These are phyloP conservation scores for Wickerhamomyces canadensis DNA, from an alignment of 805 yeast genomes.

Conservation along the genomic window DNA sequence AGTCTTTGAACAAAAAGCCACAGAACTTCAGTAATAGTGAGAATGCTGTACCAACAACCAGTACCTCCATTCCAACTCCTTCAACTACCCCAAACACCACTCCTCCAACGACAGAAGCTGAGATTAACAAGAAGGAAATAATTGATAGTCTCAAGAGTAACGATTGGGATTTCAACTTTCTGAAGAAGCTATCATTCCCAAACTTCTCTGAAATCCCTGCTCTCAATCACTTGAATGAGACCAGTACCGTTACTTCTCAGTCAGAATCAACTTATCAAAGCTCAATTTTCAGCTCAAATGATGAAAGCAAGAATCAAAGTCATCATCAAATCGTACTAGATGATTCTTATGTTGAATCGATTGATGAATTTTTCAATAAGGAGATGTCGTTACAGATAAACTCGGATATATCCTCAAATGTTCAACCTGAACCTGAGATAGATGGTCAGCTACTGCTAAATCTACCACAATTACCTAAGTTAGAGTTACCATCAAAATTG, in stretches of 20 bases:
- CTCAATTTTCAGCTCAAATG: constrained; percentile 13
- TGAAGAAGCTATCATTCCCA: constrained; percentile 9
- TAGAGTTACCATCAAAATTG: too few relatives aligned
- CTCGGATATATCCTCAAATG: constrained; percentile 4
- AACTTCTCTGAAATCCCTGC: not conserved
- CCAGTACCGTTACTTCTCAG: constrained; percentile 5
- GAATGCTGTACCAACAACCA: too few relatives aligned
- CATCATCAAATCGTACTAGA: constrained; percentile 2
- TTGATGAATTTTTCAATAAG: constrained; percentile 17
- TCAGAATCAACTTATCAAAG: constrained; percentile 8
- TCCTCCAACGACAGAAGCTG: not conserved
- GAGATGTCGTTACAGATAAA: constrained; percentile 16
- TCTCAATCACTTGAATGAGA: not conserved
- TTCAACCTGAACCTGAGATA: not conserved
- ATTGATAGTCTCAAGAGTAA: constrained; percentile 1
- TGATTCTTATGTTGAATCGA: not conserved
- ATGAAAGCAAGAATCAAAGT: constrained; percentile 9
- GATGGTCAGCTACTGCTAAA: too few relatives aligned
- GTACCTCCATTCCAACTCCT: too few relatives aligned
- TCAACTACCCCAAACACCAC: too few relatives aligned
- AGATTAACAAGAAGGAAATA: constrained; percentile 4
- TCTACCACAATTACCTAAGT: too few relatives aligned
- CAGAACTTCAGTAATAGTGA: too few relatives aligned
- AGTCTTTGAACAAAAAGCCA: constrained; percentile 3
- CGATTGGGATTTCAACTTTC: constrained; percentile 8